Conservation (phyloP, 164 flowering plant genomes). For the Kingdonia uniflora region DNA sequence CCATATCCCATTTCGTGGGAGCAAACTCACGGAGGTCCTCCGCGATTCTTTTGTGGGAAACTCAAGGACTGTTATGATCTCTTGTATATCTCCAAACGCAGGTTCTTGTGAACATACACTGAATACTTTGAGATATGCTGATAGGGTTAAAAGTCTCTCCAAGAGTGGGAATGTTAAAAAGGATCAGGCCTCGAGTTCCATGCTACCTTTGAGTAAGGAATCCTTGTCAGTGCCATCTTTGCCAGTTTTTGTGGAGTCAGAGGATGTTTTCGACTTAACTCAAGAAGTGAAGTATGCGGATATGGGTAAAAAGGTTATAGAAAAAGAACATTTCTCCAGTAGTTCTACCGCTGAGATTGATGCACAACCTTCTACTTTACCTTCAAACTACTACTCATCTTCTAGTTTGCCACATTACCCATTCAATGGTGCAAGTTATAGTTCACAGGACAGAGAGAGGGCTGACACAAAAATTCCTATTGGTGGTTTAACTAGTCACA, state of each 20-base stretch:
- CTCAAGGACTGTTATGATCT: conserved; percentile 96
- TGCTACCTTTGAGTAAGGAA: conserved; percentile 41
- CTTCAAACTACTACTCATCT: conserved; percentile 23
- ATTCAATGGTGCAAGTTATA: conserved; percentile 23
- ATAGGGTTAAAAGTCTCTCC: conserved; percentile 94
- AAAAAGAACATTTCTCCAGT: conserved; percentile 39
- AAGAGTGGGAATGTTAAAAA: conserved; percentile 75
- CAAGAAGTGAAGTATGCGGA: conserved; percentile 49
- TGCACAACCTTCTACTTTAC: conserved; percentile 26
- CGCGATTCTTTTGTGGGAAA: conserved; percentile 99
- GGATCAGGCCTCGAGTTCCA: conserved; percentile 39
- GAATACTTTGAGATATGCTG: conserved; percentile 98
- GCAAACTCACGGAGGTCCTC: conserved; percentile 99
- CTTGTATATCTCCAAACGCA: conserved; percentile 98
- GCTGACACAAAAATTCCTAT: conserved; percentile 28
- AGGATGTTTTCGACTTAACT: conserved; percentile 36
- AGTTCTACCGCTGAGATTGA: conserved; percentile 33
- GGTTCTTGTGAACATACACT: conserved; percentile 99
- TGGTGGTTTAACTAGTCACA: conserved; percentile 36
- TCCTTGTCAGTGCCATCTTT: conserved; percentile 36
- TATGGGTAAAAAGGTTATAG: conserved; percentile 35
- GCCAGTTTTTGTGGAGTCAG: conserved; percentile 31
- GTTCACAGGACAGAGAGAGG: conserved; percentile 42
- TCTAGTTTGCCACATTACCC: conserved; percentile 22
- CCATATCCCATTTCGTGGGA: conserved; percentile 99